Conservation (phyloP, 345 rosid genomes). For the Angophora floribunda region DNA sequence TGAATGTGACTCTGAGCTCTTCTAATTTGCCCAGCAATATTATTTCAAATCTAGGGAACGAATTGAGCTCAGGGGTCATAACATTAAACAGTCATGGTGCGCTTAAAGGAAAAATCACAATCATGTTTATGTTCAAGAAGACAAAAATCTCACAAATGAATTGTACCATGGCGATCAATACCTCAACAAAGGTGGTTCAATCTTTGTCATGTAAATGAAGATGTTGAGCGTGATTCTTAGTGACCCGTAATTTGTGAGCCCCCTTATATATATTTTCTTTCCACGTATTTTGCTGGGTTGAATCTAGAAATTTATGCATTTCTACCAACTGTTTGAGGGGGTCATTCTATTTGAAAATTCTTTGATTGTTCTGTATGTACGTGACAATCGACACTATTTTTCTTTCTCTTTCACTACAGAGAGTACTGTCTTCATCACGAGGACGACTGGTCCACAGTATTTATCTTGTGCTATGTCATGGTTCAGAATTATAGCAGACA, state of each 20-base stretch:
- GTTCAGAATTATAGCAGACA: not conserved
- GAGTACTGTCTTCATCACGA: not conserved
- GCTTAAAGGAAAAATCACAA: not conserved
- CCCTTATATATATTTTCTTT: not conserved
- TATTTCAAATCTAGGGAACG: not conserved
- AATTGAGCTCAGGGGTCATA: not conserved
- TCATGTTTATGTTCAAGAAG: constrained; percentile 8
- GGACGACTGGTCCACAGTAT: not conserved
- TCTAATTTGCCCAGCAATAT: not conserved
- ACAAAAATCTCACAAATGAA: constrained; percentile 1
- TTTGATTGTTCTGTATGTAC: not conserved
- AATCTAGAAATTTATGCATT: not conserved
- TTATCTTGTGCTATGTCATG: not conserved
- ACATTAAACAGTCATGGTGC: not conserved
- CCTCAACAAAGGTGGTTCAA: not conserved
- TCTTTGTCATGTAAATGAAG: not conserved
- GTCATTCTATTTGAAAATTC: not conserved
- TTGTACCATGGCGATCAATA: not conserved
- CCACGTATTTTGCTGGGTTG: not conserved
- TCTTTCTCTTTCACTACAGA: not conserved
- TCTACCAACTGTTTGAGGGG: not conserved
- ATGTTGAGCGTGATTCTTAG: not conserved
- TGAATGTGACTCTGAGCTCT: not conserved
- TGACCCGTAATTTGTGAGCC: not conserved
- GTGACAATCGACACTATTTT: not conserved